phyloP scores from a whole-genome alignment of 2,329 filamentous ascomycete genomes.

The Sporothrix sp. region DNA sequence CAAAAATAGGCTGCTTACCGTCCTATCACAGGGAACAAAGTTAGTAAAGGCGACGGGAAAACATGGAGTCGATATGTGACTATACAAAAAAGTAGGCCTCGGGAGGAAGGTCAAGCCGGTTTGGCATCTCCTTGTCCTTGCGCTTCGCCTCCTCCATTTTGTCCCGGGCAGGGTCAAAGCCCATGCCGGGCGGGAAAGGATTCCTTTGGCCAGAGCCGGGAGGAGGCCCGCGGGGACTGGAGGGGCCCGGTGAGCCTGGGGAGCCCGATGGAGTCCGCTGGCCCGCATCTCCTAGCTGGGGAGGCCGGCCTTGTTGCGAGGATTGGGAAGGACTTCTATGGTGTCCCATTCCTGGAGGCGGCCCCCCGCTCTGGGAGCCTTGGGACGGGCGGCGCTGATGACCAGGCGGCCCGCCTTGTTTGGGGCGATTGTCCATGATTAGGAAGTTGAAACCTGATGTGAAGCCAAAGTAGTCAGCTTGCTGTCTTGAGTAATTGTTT shows the following conservation, averaged over 20 bases:
- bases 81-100: conserved; percentile 43
- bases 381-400: conserved; percentile 10
- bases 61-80: neutral
- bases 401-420: neutral
- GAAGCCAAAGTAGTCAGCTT: neutral
- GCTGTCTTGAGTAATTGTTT: too few species aligned
- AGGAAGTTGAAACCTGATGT: too few species aligned
- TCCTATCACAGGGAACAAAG: conserved; percentile 14
- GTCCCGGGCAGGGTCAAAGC: conserved; percentile 36
- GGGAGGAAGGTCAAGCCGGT: conserved; percentile 46
- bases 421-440: neutral
- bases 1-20: conserved; percentile 24
- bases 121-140: conserved; percentile 24
- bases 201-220: neutral
- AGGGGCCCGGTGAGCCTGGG: conserved; percentile 3
- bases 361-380: conserved; percentile 6
- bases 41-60: too few species aligned
- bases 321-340: neutral
- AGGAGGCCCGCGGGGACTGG: neutral
- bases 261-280: neutral
- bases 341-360: neutral
- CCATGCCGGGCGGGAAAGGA: conserved; percentile 23
- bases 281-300: neutral
- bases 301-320: conserved; percentile 2
- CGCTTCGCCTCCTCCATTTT: conserved; percentile 15